Percentiles rank a stretch among this genome's conserved stretches.
Evolutionary conservation across 192 early-diverging fungal species (phyloP).

Genomic region (Backusella sp.): DNA sequence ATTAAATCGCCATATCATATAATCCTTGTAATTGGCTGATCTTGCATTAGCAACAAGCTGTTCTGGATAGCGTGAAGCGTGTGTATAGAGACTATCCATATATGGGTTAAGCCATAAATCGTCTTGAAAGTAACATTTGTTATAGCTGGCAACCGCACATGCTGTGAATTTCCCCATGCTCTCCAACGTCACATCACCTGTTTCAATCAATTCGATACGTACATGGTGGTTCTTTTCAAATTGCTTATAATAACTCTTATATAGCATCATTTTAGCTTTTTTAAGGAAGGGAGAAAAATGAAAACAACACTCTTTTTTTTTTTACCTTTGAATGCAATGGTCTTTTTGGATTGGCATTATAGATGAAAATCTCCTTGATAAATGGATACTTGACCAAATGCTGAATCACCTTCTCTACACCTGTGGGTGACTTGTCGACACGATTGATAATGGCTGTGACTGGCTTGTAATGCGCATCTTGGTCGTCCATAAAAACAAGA

Average conservation of each 20-base stretch:
- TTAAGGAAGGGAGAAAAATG: neutral
- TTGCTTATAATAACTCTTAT: neutral
- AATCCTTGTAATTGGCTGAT: constrained; percentile 46
- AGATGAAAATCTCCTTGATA: constrained; percentile 55
- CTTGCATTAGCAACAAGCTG: constrained; percentile 52
- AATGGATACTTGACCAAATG: constrained; percentile 53
- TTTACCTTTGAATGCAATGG: constrained; percentile 22
- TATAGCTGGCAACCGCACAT: constrained; percentile 45
- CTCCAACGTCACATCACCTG: constrained; percentile 44
- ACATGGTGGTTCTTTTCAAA: neutral
- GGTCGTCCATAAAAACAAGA: neutral
- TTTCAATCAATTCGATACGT: constrained; percentile 35
- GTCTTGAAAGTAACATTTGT: constrained; percentile 58
- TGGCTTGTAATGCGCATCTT: neutral
- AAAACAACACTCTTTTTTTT: constrained; percentile 14
- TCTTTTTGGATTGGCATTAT: constrained; percentile 44
- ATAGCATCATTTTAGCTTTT: neutral
- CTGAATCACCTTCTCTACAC: constrained; percentile 39
- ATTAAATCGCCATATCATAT: constrained; percentile 51
- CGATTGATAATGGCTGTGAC: constrained; percentile 46
- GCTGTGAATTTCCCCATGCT: constrained; percentile 42
- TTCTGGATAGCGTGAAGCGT: constrained; percentile 44
- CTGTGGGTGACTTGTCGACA: constrained; percentile 10
- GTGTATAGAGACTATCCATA: constrained; percentile 55
- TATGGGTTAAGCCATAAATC: constrained; percentile 56